Evolutionary conservation across 2,329 filamentous ascomycete species (phyloP).

Genomic region (Aureobasidium sp.): DNA sequence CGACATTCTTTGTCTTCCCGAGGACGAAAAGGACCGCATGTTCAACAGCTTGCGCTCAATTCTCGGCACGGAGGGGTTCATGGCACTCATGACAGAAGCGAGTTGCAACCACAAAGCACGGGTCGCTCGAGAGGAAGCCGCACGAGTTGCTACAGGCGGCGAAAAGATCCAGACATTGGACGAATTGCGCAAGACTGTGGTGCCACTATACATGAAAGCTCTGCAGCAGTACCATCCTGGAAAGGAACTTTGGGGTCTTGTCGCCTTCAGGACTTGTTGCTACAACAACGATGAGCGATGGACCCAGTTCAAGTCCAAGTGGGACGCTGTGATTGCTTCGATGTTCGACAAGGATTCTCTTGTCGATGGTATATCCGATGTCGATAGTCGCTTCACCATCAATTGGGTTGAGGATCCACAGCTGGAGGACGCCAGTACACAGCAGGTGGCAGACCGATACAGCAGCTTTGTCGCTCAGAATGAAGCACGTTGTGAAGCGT

Average conservation of each 20-base stretch:
- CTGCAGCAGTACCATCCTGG: neutral
- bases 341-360: neutral
- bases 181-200: neutral
- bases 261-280: neutral
- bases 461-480: neutral
- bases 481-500: neutral
- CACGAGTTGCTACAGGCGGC: neutral
- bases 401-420: neutral
- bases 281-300: constrained; percentile 1
- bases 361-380: neutral
- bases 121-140: neutral
- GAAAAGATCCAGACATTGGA: neutral
- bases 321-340: constrained; percentile 1
- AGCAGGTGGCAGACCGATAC: neutral
- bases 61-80: neutral
- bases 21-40: constrained; percentile 4
- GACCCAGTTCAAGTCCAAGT: constrained; percentile 3
- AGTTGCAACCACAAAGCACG: constrained; percentile 4
- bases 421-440: neutral
- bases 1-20: constrained; percentile 1
- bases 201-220: constrained; percentile 5
- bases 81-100: neutral
- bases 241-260: neutral
- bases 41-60: neutral
- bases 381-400: neutral